These are phyloP conservation scores for Emergomyces orientalis DNA, from an alignment of 2,329 filamentous ascomycete genomes.

Conservation along the genomic window DNA sequence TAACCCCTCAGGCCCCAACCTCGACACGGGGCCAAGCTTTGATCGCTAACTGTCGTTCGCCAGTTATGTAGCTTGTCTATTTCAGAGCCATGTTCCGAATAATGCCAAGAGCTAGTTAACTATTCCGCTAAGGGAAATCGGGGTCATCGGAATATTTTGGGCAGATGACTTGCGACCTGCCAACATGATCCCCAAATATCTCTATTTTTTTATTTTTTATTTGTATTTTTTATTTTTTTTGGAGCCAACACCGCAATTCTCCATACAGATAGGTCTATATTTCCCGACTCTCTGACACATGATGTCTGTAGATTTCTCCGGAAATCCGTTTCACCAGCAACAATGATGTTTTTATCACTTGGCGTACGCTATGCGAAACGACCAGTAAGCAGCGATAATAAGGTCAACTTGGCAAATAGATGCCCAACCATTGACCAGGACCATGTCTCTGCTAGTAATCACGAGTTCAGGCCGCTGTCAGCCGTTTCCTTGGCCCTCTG, in stretches of 20 bases:
- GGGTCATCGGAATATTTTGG: neutral
- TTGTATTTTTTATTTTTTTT: too few relatives aligned
- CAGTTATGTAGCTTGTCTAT: neutral
- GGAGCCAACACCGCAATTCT: neutral
- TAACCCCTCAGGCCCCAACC: neutral
- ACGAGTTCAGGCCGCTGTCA: neutral
- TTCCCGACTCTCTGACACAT: neutral
- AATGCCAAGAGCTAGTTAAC: neutral
- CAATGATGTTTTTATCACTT: neutral
- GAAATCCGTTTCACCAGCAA: neutral
- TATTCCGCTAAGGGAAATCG: neutral
- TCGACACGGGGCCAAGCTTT: neutral
- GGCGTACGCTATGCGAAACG: neutral
- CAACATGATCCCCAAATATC: neutral
- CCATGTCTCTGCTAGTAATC: neutral
- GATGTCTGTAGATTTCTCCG: neutral
- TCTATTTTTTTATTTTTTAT: neutral
- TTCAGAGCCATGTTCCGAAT: neutral
- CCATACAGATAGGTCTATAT: neutral
- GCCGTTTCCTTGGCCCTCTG: neutral
- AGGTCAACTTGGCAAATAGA: neutral
- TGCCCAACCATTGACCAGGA: neutral
- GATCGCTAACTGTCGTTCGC: neutral
- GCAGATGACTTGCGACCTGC: neutral
- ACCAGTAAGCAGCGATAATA: neutral